A percentile compares a stretch with the other conserved stretches of the same genome.
phyloP scores from a whole-genome alignment of 2,329 filamentous ascomycete genomes.

The Aspergillus pseudonomiae region DNA sequence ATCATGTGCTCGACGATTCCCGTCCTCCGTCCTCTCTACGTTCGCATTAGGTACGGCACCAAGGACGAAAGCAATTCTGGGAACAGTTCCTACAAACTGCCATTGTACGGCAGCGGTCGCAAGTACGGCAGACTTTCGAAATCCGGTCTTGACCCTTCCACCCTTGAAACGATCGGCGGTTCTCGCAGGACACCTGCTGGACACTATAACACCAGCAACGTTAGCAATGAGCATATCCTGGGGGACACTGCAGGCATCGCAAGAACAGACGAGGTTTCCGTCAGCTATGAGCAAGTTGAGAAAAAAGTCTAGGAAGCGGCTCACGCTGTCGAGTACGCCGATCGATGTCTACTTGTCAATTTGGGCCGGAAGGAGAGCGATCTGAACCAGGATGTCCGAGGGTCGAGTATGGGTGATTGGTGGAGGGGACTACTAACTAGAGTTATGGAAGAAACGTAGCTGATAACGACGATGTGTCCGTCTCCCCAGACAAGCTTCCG shows the following conservation, averaged over 20 bases:
- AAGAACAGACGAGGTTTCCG: constrained; percentile 24
- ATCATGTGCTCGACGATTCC: constrained; percentile 29
- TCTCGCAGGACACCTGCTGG: neutral
- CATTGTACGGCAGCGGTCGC: constrained; percentile 21
- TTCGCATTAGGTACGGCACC: constrained; percentile 16
- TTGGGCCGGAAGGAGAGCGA: neutral
- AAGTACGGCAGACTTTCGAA: constrained; percentile 16
- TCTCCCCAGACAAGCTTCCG: neutral
- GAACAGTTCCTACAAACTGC: constrained; percentile 24
- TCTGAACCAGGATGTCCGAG: too few relatives aligned
- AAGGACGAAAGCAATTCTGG: constrained; percentile 17
- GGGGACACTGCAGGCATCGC: constrained; percentile 22
- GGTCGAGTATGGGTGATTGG: neutral
- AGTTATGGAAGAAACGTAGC: neutral
- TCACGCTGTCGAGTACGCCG: neutral
- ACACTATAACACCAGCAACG: constrained; percentile 3
- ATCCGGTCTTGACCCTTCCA: neutral
- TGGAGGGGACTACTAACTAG: neutral
- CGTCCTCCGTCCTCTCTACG: constrained; percentile 25
- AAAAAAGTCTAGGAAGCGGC: constrained; percentile 28
- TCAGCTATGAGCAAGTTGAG: constrained; percentile 37
- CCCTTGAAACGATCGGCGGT: neutral
- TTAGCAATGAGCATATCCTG: constrained; percentile 25
- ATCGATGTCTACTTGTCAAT: neutral
- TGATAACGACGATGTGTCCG: neutral